Percentiles rank a stretch among this genome's conserved stretches.
phyloP scores from a whole-genome alignment of 1,139 yeast species.

The Debaryomycetaceae sp. region DNA sequence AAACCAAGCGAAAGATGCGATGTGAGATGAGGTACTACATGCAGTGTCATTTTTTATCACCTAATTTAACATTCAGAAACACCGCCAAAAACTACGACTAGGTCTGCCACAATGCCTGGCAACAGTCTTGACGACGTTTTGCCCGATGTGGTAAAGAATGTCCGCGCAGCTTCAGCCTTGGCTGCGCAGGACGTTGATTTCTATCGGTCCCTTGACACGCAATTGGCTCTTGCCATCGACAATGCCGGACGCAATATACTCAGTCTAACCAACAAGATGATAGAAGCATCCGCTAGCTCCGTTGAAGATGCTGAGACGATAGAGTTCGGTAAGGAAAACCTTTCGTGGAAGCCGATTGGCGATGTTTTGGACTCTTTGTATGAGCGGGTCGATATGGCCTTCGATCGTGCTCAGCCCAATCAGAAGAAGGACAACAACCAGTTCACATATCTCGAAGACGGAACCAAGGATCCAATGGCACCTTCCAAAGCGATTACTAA shows the following conservation, averaged over 20 bases:
- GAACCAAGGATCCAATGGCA: slow-evolving; percentile 13
- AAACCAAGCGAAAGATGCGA: not conserved
- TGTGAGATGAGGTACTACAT: slow-evolving; percentile 7
- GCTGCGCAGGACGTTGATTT: slow-evolving; percentile 81
- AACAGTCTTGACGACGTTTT: slow-evolving; percentile 20
- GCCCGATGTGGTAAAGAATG: slow-evolving; percentile 48
- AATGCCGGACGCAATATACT: slow-evolving; percentile 43
- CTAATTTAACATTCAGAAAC: not conserved
- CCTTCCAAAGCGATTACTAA: slow-evolving; percentile 45
- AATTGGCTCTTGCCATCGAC: slow-evolving; percentile 40
- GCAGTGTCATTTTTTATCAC: slow-evolving; percentile 2
- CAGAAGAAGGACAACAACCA: slow-evolving; percentile 16
- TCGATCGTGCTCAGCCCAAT: slow-evolving; percentile 36
- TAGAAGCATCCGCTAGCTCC: slow-evolving; percentile 24
- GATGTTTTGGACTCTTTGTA: slow-evolving; percentile 64
- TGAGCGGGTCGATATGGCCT: slow-evolving; percentile 64
- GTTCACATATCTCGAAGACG: slow-evolving; percentile 49
- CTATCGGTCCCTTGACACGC: slow-evolving; percentile 61
- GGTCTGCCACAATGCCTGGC: slow-evolving; percentile 8
- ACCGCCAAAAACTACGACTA: not conserved
- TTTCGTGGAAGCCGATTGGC: slow-evolving; percentile 58
- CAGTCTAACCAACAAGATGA: slow-evolving; percentile 48
- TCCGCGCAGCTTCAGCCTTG: slow-evolving; percentile 67
- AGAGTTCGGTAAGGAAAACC: slow-evolving; percentile 35
- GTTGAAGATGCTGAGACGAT: slow-evolving; percentile 31